Evolutionary conservation across 495 filamentous ascomycete species (phyloP).

Genomic region (Podospora didyma): DNA sequence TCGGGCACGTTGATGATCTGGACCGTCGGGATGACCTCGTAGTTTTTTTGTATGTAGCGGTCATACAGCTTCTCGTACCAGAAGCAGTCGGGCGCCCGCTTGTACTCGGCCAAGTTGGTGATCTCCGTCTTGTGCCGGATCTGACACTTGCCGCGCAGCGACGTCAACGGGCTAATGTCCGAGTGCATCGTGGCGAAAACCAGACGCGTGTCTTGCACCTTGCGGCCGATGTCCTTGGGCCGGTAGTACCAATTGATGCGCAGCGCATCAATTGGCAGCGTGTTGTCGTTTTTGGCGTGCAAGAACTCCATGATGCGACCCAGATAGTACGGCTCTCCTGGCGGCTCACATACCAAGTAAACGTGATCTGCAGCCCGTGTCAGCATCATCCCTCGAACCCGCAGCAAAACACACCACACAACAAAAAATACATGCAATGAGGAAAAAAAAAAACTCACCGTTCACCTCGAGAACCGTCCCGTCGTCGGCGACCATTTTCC

Average conservation of each 20-base stretch:
- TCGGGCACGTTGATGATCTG: slow-evolving; percentile 94
- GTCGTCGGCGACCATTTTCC: slow-evolving; percentile 83
- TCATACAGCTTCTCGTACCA: slow-evolving; percentile 99
- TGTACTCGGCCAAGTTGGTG: slow-evolving; percentile 73
- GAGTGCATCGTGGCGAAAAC: slow-evolving; percentile 98
- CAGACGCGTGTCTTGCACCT: slow-evolving; percentile 80
- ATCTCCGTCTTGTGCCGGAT: slow-evolving; percentile 88
- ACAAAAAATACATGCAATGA: slow-evolving; percentile 10
- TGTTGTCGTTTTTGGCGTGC: slow-evolving; percentile 67
- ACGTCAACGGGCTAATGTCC: slow-evolving; percentile 86
- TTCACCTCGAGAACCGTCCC: slow-evolving; percentile 79
- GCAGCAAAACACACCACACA: neutral
- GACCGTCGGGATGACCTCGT: slow-evolving; percentile 89
- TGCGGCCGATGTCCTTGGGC: slow-evolving; percentile 90
- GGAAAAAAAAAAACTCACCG: slow-evolving; percentile 56
- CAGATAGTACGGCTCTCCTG: slow-evolving; percentile 96
- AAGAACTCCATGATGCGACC: slow-evolving; percentile 98
- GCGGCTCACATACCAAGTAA: slow-evolving; percentile 95
- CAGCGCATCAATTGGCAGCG: slow-evolving; percentile 75
- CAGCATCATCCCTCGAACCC: slow-evolving; percentile 13
- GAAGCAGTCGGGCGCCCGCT: slow-evolving; percentile 78
- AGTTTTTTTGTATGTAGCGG: slow-evolving; percentile 94
- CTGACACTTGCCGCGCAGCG: slow-evolving; percentile 86
- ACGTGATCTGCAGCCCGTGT: slow-evolving; percentile 71
- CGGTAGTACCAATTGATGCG: slow-evolving; percentile 98